Evolutionary conservation across 139 green algal genomes (phyloP), one percentile per base, ranked within the genome.

Genomic region (Chlamydomonas eustigma): DNA sequence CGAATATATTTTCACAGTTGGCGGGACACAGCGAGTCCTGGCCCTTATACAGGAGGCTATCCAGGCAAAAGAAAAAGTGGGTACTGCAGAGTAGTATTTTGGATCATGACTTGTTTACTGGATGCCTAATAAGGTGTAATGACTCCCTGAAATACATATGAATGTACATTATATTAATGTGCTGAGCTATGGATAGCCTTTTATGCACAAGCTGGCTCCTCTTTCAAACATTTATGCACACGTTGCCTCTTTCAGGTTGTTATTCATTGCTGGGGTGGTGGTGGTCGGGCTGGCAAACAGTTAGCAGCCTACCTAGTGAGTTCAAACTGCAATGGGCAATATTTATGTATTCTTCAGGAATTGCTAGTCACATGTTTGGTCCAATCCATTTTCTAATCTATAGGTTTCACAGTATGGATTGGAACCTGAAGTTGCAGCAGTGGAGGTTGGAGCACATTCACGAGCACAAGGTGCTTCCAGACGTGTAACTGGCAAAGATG

Each of bases 241-340:
- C 52, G 6, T 4, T 6, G 6, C 52, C 52, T 68, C 30, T 37
- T 3, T 35, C 25, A 72, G 64, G 64, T 72, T 3, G 64, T 72
- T 32, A 33, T 72, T 6, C 64, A 72, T 33, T 72, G 64, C 24
- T 72, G 64, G 64, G 64, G 64, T 6, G 64, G 64, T 33, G 35
- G 64, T 6, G 64, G 64, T 33, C 3, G 64, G 24, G 35, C 30
- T 30, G 64, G 64, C n/a, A 39, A 3, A 22, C 31, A 50, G 30
- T 6, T 72, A 3, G 64, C 64, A 44, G 64, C 64, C 38, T 72
- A 35, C 30, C 6, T 72, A 3, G 33, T 33, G 22, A 72, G 64
- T n/a, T n/a, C n/a, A n/a, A n/a, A n/a, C n/a, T n/a, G n/a, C n/a
- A n/a, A n/a, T n/a, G n/a, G n/a, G n/a, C n/a, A n/a, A n/a, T n/a